Evolutionary conservation across 768 basidiomycete genomes (phyloP), one percentile per base, ranked within the genome.

Genomic region (Macrocybe gigantea): DNA sequence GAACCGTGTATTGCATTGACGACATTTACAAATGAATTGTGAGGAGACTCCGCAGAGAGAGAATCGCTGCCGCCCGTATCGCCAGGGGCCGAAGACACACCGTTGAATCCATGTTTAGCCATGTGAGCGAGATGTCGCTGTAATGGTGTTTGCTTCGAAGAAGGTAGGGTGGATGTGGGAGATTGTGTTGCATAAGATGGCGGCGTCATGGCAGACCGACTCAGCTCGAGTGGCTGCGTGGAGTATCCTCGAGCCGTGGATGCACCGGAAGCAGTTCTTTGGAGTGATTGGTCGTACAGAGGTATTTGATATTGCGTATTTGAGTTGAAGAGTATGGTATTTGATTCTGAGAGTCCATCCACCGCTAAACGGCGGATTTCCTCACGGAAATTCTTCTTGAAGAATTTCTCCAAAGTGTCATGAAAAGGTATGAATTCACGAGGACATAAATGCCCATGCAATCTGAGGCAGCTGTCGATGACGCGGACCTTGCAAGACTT

Each of bases 341-440:
- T 57, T 38, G 72, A 71, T 41, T 83, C 81, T 12, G 80, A 72
- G 14, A 66, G 59, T 30, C 71, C 69, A 38, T 85, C 85, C 5
- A 83, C 73, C 1, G 74, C 77, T 40, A 93, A 68, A 4, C 86
- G 80, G 43, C 78, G 76, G 39, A 93, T 85, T 60, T 93, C 90
- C 34, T 92, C 90, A 3, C 78, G 65, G 67, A 90, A 93, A 58
- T 90, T 90, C 64, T 85, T 88, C 47, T 72, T 78, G 73, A 91
- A 93, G 65, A 93, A 86, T 51, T 78, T 83, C 61, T 89, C 85
- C 39, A 98, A 72, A 0, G 91, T 92, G 50, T 85, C 83, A 60
- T 98, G 94, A 77, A 97, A 97, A 5, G 83, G 78, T n/a, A 86
- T 68, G 77, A 96, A 95, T 62, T 93, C 92, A 9, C 81, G 77